phyloP scores from a whole-genome alignment of 768 basidiomycete genomes.

The Neoboletus magnificus region DNA sequence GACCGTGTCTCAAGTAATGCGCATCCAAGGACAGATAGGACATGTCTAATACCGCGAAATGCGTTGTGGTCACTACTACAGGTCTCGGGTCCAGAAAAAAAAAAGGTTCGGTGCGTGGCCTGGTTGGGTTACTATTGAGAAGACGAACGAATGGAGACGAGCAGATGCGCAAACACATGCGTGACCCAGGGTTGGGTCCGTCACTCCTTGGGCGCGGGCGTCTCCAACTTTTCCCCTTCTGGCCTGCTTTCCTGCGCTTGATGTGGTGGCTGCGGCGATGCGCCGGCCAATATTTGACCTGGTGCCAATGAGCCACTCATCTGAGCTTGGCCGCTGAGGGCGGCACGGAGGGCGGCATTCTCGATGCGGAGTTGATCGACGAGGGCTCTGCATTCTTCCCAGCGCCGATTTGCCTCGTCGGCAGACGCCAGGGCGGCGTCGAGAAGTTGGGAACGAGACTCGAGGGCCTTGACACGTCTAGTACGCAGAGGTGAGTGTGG shows the following conservation, averaged over 20 bases:
- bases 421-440: slow-evolving; percentile 84
- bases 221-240: slow-evolving; percentile 30
- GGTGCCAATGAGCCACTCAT: slow-evolving; percentile 29
- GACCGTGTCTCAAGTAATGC: background rate
- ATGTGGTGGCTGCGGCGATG: slow-evolving; percentile 20
- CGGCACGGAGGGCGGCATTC: slow-evolving; percentile 73
- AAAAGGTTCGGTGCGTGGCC: slow-evolving; percentile 12
- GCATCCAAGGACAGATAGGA: background rate
- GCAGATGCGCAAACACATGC: background rate
- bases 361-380: slow-evolving; percentile 87
- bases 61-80: slow-evolving; percentile 14
- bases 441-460: slow-evolving; percentile 79
- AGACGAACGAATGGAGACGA: slow-evolving; percentile 2
- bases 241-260: slow-evolving; percentile 19
- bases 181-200: background rate
- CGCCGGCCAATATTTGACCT: slow-evolving; percentile 24
- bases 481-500: slow-evolving; percentile 12
- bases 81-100: slow-evolving; percentile 1
- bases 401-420: slow-evolving; percentile 84
- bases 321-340: slow-evolving; percentile 47
- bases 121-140: background rate
- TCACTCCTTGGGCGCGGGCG: slow-evolving; percentile 24
- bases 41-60: slow-evolving; percentile 1
- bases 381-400: slow-evolving; percentile 87
- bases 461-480: slow-evolving; percentile 85